Percentiles rank a stretch among this genome's conserved stretches.
These are phyloP conservation scores for Alternaria brassicae DNA, from an alignment of 2,329 filamentous ascomycete species.

Conservation along the genomic window DNA sequence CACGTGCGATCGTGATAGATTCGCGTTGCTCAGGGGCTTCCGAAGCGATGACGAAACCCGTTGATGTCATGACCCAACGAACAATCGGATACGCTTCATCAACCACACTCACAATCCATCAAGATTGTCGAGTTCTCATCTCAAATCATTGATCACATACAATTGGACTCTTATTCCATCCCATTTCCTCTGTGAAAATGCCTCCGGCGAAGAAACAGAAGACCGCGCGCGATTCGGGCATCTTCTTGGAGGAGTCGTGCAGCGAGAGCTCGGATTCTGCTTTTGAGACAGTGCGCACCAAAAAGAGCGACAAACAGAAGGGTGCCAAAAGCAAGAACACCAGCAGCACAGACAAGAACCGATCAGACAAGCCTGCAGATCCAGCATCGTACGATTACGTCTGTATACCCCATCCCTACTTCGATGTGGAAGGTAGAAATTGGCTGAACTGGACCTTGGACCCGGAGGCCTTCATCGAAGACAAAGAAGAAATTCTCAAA, in stretches of 20 bases:
- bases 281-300: slow-evolving; percentile 4
- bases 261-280: slow-evolving; percentile 10
- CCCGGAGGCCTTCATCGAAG: slow-evolving; percentile 1
- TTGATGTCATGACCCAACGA: slow-evolving; percentile 15
- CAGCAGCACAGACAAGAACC: not conserved
- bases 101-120: not conserved
- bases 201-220: slow-evolving; percentile 21
- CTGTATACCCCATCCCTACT: slow-evolving; percentile 23
- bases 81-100: not conserved
- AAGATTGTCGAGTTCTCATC: not conserved
- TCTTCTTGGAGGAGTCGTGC: slow-evolving; percentile 8
- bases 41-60: slow-evolving; percentile 14
- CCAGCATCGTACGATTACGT: slow-evolving; percentile 19
- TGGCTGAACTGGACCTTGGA: slow-evolving; percentile 5
- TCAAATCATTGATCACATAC: not conserved
- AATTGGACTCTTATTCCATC: not conserved
- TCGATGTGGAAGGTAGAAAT: slow-evolving; percentile 19
- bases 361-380: not conserved
- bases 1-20: slow-evolving; percentile 17
- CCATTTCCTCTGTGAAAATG: slow-evolving; percentile 11
- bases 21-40: slow-evolving; percentile 9
- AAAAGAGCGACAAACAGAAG: slow-evolving; percentile 4
- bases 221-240: slow-evolving; percentile 7
- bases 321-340: not conserved
- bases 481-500: slow-evolving; percentile 2